Evolutionary conservation across 352 stramenopile genomes (phyloP), one percentile per base, ranked within the genome.

Genomic region (Pythium grandisporangium): DNA sequence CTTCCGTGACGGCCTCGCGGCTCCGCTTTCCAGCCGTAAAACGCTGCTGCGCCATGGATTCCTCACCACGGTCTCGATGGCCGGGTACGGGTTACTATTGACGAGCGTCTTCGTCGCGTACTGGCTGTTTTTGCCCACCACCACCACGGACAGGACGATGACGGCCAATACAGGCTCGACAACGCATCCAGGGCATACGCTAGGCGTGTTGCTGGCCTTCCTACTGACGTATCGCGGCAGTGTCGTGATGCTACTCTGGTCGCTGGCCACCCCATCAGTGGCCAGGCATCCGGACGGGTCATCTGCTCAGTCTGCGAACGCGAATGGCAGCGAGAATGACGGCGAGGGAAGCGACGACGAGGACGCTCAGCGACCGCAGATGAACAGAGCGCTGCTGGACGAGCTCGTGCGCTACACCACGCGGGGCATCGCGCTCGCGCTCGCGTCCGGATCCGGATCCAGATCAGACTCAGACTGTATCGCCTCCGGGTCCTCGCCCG

Each of bases 381-480:
- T 89, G 66, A 93, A 93, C 43, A 37, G 75, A 27, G 77, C 77
- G 20, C 53, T 93, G 19, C 52, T 87, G 2, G 70, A 82, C 20
- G 80, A 93, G 30, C 64, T 93, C 8, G 60, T 93, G 13, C 70
- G 69, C 32, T 93, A 78, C 43, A 91, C 80, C 1, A 93, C 80
- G 0, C 53, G 82, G 21, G 80, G 79, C 4, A 93, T 93, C 50
- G 63, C 63, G 1, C 62, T 65, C 22, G 68, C 78, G n/a, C n/a
- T n/a, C n/a, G n/a, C n/a, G n/a, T n/a, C n/a, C n/a, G n/a, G n/a
- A n/a, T n/a, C n/a, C n/a, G n/a, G n/a, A n/a, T n/a, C n/a, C n/a
- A n/a, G n/a, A n/a, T n/a, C n/a, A n/a, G n/a, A n/a, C n/a, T n/a
- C n/a, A n/a, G n/a, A n/a, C n/a, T n/a, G n/a, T n/a, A n/a, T n/a